Evolutionary conservation across 2,329 filamentous ascomycete species (phyloP).

Genomic region (Diplodia intermedia): DNA sequence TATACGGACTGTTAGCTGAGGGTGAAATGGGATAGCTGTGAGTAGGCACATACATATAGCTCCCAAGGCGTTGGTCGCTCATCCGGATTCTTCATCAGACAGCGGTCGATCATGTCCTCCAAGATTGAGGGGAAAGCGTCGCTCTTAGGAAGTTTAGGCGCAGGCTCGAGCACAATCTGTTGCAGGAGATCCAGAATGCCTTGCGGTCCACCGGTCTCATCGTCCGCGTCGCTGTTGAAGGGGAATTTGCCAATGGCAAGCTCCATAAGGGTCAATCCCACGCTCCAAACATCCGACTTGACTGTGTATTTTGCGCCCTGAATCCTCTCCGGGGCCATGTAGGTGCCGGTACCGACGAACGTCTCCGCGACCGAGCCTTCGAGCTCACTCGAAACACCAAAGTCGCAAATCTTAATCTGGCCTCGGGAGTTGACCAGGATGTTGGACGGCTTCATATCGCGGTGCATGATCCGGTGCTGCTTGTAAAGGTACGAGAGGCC

Average conservation of each 20-base stretch:
- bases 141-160: constrained; percentile 91
- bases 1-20: constrained; percentile 48
- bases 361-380: constrained; percentile 98
- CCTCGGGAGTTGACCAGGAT: constrained; percentile 94
- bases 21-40: background rate
- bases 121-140: constrained; percentile 95
- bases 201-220: constrained; percentile 75
- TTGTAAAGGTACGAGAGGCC: constrained; percentile 95
- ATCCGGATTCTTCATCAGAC: constrained; percentile 86
- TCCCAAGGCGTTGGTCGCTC: constrained; percentile 91
- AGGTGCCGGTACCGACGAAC: constrained; percentile 97
- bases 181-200: constrained; percentile 95
- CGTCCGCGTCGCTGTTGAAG: constrained; percentile 79
- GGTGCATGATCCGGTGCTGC: constrained; percentile 97
- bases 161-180: constrained; percentile 96
- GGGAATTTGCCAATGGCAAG: constrained; percentile 97
- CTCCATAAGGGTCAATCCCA: constrained; percentile 94
- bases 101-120: constrained; percentile 97
- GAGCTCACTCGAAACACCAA: constrained; percentile 96
- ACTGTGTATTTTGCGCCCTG: constrained; percentile 97
- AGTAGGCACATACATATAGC: constrained; percentile 73
- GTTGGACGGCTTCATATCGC: constrained; percentile 98
- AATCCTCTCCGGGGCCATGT: constrained; percentile 98
- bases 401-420: constrained; percentile 96
- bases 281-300: constrained; percentile 99